These are phyloP conservation scores for Pittosporum tobira DNA, from an alignment of 129 eudicot species.

Conservation along the genomic window DNA sequence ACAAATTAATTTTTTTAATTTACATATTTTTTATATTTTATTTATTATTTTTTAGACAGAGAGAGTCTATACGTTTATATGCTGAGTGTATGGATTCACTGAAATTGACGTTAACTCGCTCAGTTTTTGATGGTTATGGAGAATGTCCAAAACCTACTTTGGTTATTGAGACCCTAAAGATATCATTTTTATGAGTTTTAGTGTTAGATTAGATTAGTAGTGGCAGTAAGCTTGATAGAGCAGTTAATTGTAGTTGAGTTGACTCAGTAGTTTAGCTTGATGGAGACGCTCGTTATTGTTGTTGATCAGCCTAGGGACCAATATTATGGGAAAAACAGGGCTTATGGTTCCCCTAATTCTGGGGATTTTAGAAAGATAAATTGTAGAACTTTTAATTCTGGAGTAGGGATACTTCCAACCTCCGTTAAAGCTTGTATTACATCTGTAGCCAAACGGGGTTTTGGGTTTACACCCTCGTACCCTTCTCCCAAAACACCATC, in stretches of 20 bases:
- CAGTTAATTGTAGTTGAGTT: conserved; percentile 7
- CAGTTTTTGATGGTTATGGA: conserved; percentile 66
- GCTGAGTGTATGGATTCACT: conserved; percentile 33
- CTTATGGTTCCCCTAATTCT: conserved; percentile 25
- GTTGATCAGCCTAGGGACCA: conserved; percentile 59
- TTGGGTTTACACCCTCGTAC: conserved; percentile 6
- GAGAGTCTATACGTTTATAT: conserved; percentile 28
- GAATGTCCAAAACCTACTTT: conserved; percentile 35
- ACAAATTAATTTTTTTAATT: no score
- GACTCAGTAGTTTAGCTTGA: conserved; percentile 18
- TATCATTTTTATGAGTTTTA: background rate
- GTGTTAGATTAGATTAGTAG: background rate
- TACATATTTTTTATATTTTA: no score
- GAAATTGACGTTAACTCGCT: conserved; percentile 47
- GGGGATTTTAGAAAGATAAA: conserved; percentile 41
- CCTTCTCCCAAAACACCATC: conserved; percentile 31
- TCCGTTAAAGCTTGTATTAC: conserved; percentile 17
- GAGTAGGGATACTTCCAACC: conserved; percentile 55
- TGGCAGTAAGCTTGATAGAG: background rate
- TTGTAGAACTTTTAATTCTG: conserved; percentile 71
- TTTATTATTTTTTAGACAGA: no score
- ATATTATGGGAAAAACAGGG: conserved; percentile 31
- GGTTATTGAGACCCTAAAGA: background rate
- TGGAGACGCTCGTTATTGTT: conserved; percentile 74
- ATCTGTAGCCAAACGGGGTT: conserved; percentile 20